Percentiles rank a stretch among this genome's conserved stretches.
These are phyloP conservation scores for Serendipita sp. DNA, from an alignment of 768 basidiomycete genomes.

Conservation along the genomic window DNA sequence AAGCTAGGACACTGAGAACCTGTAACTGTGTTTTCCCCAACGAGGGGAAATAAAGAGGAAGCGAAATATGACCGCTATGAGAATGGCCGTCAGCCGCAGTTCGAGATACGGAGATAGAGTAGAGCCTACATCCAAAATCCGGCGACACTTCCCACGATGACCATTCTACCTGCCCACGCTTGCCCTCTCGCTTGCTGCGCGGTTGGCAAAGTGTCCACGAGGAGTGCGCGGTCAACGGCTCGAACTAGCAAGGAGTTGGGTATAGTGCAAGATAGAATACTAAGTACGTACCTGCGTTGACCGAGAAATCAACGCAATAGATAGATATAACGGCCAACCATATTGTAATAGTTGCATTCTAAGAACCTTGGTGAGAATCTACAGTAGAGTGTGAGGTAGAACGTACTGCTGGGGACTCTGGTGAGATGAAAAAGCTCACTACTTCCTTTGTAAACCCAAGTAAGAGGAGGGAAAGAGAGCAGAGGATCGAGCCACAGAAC, in stretches of 20 bases:
- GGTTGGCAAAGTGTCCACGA: constrained; percentile 72
- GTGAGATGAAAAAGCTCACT: constrained; percentile 30
- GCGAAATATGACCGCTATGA: constrained; percentile 60
- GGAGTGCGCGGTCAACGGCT: constrained; percentile 76
- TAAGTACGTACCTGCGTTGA: constrained; percentile 31
- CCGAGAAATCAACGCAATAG: constrained; percentile 49
- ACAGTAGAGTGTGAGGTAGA: neutral
- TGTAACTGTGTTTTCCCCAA: constrained; percentile 68
- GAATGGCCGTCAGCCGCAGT: neutral
- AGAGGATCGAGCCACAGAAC: constrained; percentile 48
- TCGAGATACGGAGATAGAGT: neutral
- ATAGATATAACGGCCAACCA: constrained; percentile 59
- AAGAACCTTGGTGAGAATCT: constrained; percentile 16
- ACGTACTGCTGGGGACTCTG: constrained; percentile 22
- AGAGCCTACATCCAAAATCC: constrained; percentile 72
- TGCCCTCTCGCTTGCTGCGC: constrained; percentile 67
- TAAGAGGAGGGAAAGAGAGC: constrained; percentile 55
- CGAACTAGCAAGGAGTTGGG: constrained; percentile 35
- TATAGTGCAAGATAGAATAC: constrained; percentile 13
- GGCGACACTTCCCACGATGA: constrained; percentile 66
- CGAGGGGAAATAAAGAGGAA: constrained; percentile 52
- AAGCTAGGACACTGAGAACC: constrained; percentile 62
- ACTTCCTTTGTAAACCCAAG: constrained; percentile 68
- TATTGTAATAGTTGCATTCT: constrained; percentile 57
- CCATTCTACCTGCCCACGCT: constrained; percentile 92